Evolutionary conservation across 2,329 filamentous ascomycete genomes (phyloP), one percentile per base, ranked within the genome.

Genomic region (Daldinia eschscholtzii): DNA sequence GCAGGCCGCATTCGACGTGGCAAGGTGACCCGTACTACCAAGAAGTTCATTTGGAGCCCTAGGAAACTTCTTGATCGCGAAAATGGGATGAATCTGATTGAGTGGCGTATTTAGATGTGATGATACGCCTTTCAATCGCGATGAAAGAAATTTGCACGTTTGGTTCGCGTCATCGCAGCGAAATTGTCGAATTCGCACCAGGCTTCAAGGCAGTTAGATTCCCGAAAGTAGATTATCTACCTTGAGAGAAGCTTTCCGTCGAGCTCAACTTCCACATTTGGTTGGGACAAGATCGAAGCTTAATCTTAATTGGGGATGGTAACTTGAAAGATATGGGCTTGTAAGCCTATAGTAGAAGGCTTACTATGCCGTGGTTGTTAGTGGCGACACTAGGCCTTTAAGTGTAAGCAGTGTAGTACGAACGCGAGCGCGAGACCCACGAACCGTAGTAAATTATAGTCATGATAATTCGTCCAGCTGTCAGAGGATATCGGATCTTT

Each of bases 391-490:
- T 42, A 61, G 23, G 13, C 23, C 5, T 41, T 42, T 18, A 41
- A 26, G 59, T 65, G 67, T 67, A 56, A 67, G 66, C 64, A 65
- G 58, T 60, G 61, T 67, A 53, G 58, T 61, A 62, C 44, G 46
- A 59, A 18, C 44, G 23, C 44, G 63, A 61, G 39, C 2, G 57
- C 15, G 9, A 57, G 60, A 55, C 66, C 63, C 65, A 55, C 58
- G 60, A 57, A 48, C 52, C 52, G 44, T 70, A 72, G 70, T 72
- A 72, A 70, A 70, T 57, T 57, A 62, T 64, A 61, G 61, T 65
- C 60, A 62, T 69, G 37, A 66, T 15, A 53, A 56, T 41, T 44
- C 55, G 41, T 37, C 56, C 56, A 52, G 57, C 57, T 66, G 64
- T 64, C 64, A 64, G 41, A 46, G 46, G 61, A 37, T 28, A 37